A percentile compares a stretch with the other conserved stretches of the same genome.
Conservation (phyloP, 257 asterid species). For the Solanum raphanifolium region DNA sequence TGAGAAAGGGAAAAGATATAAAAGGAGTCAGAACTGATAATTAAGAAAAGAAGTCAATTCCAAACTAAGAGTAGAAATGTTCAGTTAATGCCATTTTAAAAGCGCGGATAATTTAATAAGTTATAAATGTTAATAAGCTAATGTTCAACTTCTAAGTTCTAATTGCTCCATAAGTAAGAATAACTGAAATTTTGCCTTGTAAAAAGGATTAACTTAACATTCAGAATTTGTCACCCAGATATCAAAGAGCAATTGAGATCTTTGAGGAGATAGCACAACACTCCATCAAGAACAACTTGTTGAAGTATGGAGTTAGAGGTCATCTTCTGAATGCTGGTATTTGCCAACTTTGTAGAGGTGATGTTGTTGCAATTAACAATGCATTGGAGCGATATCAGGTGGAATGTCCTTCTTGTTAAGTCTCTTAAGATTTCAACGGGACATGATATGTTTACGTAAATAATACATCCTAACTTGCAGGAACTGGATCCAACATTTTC, state of each 20-base stretch:
- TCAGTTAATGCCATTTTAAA: not conserved
- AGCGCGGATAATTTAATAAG: not conserved
- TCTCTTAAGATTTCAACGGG: not conserved
- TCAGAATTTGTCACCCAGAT: constrained; percentile 31
- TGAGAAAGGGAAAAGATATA: not conserved
- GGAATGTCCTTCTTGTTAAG: not conserved
- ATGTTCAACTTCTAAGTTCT: not conserved
- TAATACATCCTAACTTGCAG: constrained; percentile 25
- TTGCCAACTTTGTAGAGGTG: constrained; percentile 92
- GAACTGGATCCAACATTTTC: constrained; percentile 96
- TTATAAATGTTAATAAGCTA: not conserved
- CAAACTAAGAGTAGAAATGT: not conserved
- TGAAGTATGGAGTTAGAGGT: constrained; percentile 94
- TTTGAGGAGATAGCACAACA: constrained; percentile 86
- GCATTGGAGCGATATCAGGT: constrained; percentile 94
- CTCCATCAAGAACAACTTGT: constrained; percentile 67
- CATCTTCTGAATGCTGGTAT: constrained; percentile 99
- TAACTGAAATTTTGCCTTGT: not conserved
- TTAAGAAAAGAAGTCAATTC: not conserved
- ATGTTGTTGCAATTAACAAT: constrained; percentile 82
- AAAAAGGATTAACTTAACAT: not conserved
- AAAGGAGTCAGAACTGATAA: not conserved
- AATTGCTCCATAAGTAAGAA: not conserved
- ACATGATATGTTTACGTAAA: not conserved
- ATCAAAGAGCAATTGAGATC: constrained; percentile 76